These are phyloP conservation scores for Mrakia gelida DNA, from an alignment of 768 basidiomycete genomes.

Conservation along the genomic window DNA sequence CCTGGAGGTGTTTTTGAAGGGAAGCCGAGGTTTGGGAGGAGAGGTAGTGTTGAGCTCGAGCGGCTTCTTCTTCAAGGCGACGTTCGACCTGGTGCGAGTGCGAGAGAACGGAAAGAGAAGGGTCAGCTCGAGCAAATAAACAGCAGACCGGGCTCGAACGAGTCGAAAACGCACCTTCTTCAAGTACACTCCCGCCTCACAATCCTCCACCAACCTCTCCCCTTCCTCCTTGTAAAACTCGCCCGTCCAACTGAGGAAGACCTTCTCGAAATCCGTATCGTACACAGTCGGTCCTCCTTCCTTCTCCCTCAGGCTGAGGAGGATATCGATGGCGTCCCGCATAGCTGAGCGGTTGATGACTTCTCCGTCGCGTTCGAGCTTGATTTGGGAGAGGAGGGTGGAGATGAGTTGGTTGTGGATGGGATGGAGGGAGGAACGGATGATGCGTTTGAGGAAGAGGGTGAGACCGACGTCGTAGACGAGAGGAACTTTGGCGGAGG, in stretches of 20 bases:
- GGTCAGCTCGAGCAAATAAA: neutral
- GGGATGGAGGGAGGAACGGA: conserved; percentile 50
- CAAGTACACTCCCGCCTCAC: conserved; percentile 78
- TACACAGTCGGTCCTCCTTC: conserved; percentile 58
- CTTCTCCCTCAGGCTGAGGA: conserved; percentile 61
- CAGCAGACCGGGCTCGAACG: too few relatives aligned
- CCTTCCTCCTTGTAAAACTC: conserved; percentile 76
- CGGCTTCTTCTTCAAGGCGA: conserved; percentile 76
- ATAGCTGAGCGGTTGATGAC: conserved; percentile 86
- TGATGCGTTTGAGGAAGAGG: conserved; percentile 75
- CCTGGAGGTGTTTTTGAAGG: conserved; percentile 69
- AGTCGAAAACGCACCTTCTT: conserved; percentile 56
- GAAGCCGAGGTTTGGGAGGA: conserved; percentile 65
- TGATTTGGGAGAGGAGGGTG: conserved; percentile 81
- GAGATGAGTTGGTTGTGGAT: conserved; percentile 77
- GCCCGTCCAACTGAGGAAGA: conserved; percentile 69
- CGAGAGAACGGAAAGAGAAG: neutral
- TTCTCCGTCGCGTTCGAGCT: conserved; percentile 85
- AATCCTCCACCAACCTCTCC: conserved; percentile 61
- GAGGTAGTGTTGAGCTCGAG: conserved; percentile 79
- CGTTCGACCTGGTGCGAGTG: conserved; percentile 59
- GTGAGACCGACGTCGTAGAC: conserved; percentile 76
- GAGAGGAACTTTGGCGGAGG: conserved; percentile 58
- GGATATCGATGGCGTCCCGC: conserved; percentile 80
- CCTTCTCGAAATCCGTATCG: conserved; percentile 75